Base-by-base conservation (phyloP, 2,329 filamentous ascomycete species). In the Ophiostoma australiae region DNA sequence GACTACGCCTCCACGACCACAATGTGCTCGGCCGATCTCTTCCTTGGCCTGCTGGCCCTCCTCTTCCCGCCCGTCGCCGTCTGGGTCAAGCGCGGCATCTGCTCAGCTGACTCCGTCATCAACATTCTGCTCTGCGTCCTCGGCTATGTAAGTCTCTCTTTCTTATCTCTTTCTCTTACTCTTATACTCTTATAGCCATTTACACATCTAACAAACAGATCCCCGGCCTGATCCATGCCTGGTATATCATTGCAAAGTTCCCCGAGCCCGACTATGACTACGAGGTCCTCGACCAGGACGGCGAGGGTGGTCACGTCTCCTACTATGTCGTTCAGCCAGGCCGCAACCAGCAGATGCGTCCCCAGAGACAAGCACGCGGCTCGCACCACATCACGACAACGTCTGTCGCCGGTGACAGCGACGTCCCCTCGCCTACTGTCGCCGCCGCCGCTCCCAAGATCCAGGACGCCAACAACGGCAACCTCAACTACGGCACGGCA, bases 61-160 rank as follows among this genome's bases (percentile, higher is more conserved):
- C 81, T 90, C 75, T 90, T 90, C 77, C 88, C 88, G 44, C 88
- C 88, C 72, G 80, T 90, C 70, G 82, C 88, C 72, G 95, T 99
- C 77, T 99, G 95, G 95, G 92, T 99, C 73, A 99, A 98, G 83
- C 85, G 91, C 77, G 95, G 95, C 74, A 85, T 99, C 82, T 99
- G 95, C 85, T 91, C 90, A 73, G 93, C 90, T 71, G 95, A 98
- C 82, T 94, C 91, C 10, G 78, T 98, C 77, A 97, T 99, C 84
- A 99, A 99, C 84, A 90, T 98, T 80, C 90, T 94, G 67, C 92
- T 98, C 77, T 95, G 91, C 80, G 79, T 88, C 70, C 87, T 94
- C 31, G 91, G 90, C 76, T 93, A 85, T 78, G 83, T 85, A 80
- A 69, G 83, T 79, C 58, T 8, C 41, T 58, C 63, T 52, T 3